These are phyloP conservation scores for Acanthamoeba healyi DNA, from an alignment of 208 protist species.

Conservation along the genomic window DNA sequence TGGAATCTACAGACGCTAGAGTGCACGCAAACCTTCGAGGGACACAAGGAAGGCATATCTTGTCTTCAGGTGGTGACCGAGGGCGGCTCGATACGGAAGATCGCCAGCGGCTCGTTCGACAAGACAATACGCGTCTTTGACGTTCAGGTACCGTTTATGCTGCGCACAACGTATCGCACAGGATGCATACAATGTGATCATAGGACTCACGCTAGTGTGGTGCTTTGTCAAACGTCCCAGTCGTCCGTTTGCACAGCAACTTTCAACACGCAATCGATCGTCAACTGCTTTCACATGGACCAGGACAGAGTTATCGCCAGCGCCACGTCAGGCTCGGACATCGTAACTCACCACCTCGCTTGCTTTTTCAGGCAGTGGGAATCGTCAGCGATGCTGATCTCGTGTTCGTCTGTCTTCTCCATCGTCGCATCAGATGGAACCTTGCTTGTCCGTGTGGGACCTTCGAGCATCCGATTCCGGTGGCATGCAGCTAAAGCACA, in stretches of 20 bases:
- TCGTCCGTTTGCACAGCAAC: neutral
- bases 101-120: slow-evolving; percentile 2
- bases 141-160: neutral
- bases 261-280: neutral
- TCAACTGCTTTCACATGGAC: slow-evolving; percentile 31
- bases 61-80: neutral
- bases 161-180: too few species aligned
- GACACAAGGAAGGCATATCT: neutral
- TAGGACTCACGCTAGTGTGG: too few species aligned
- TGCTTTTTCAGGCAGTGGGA: too few species aligned
- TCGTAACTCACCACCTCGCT: too few species aligned
- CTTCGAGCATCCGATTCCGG: neutral
- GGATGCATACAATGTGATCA: too few species aligned
- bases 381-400: neutral
- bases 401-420: too few species aligned
- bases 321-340: too few species aligned
- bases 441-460: slow-evolving; percentile 22
- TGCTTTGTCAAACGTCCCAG: too few species aligned
- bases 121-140: slow-evolving; percentile 17
- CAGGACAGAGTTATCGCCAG: neutral
- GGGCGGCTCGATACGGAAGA: neutral
- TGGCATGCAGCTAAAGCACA: neutral
- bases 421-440: neutral
- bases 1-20: neutral
- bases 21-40: neutral